Evolutionary conservation across 129 eudicot genomes (phyloP), one percentile per base, ranked within the genome.

Genomic region (Saposhnikovia divaricata): DNA sequence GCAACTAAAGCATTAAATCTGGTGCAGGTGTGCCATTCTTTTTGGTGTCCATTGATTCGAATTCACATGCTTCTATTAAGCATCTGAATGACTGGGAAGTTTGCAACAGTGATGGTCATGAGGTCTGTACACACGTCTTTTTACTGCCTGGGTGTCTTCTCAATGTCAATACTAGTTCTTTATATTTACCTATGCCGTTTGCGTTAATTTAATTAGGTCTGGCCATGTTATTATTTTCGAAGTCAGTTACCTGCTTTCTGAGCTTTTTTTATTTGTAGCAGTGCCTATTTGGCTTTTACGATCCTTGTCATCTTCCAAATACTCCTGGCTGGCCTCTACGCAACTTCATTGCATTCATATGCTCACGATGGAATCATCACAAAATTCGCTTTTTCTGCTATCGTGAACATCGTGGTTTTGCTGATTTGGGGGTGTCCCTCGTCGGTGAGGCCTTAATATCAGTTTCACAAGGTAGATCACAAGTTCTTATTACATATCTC

Each of bases 251-350:
- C 45, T 6, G 21, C 14, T 69, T 69, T 69, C 18, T 69, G 10
- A 69, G 74, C 74, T n/a, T n/a, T n/a, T n/a, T n/a, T n/a, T n/a
- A n/a, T 8, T 79, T 77, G 75, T 84, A 71, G 79, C 93, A 94
- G 98, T 81, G 89, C 23, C 78, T 94, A 21, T 91, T 91, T 89
- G 96, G 89, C 46, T 94, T 90, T 80, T 94, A 91, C 77, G 98
- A 94, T 70, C 98, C 98, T 8, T 91, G 96, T 79, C 87, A 94
- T 80, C 96, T 86, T 80, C 93, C 92, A 63, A 84, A 82, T 80
- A 87, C 87, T 77, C 97, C 98, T 7, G 98, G 98, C 63, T 94
- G 98, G 98, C 97, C 96, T 40, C 97, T 94, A 23, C 96, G 97
- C 71, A 94, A 94, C 84, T 89, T 83, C 69, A 84, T 94, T 51